phyloP scores from a whole-genome alignment of 371 early-diverging fungal species.

The Apophysomyces variabilis region DNA sequence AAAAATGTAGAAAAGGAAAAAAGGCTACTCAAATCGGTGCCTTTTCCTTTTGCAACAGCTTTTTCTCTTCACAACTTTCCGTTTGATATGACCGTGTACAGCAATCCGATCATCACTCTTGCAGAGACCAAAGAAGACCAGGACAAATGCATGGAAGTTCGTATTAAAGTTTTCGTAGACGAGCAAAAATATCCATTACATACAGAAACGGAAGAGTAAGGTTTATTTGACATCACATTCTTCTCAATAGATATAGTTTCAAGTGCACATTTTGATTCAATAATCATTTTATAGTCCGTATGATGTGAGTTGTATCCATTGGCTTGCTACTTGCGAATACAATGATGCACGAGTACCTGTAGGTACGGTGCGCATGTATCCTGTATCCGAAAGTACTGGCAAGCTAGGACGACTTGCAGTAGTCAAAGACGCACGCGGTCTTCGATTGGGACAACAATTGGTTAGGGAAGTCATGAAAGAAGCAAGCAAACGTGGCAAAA shows the following conservation, averaged over 20 bases:
- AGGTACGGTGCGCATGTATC: constrained; percentile 39
- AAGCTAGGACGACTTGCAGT: constrained; percentile 55
- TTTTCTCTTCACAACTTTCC: not conserved
- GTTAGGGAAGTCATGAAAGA: constrained; percentile 27
- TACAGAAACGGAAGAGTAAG: constrained; percentile 46
- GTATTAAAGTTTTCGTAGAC: constrained; percentile 39
- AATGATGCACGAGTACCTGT: constrained; percentile 29
- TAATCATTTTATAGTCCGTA: constrained; percentile 13
- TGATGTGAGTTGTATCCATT: constrained; percentile 35
- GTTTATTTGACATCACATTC: too few relatives aligned
- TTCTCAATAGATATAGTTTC: not conserved
- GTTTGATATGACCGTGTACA: not conserved
- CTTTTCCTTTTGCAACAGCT: not conserved
- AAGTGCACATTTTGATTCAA: too few relatives aligned
- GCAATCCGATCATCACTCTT: constrained; percentile 2
- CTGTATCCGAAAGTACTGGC: constrained; percentile 27
- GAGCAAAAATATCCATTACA: constrained; percentile 45
- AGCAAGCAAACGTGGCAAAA: constrained; percentile 9
- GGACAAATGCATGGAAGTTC: constrained; percentile 33
- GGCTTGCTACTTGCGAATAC: constrained; percentile 36
- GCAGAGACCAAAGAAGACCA: constrained; percentile 19
- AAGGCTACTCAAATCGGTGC: not conserved
- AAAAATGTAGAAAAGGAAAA: not conserved
- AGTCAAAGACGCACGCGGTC: constrained; percentile 36
- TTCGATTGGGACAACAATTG: constrained; percentile 34